Conservation (phyloP, 768 basidiomycete species). For the Dendrothele bispora region DNA sequence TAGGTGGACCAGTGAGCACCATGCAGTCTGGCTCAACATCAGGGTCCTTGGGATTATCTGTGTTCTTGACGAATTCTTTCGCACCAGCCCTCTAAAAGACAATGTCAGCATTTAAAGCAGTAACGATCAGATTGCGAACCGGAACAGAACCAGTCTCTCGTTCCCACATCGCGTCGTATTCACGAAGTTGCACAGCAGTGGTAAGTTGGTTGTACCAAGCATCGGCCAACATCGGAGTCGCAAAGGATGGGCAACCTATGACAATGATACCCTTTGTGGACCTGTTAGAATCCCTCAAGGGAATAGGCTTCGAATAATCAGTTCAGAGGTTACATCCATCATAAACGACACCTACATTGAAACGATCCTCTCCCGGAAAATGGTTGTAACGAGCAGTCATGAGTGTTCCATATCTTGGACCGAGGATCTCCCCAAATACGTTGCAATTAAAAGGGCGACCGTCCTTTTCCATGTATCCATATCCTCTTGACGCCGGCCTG, state of each 20-base stretch:
- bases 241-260: not conserved
- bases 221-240: not conserved
- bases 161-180: not conserved
- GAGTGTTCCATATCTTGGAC: not conserved
- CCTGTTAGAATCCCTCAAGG: not conserved
- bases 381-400: not conserved
- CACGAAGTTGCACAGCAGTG: not conserved
- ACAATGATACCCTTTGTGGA: not conserved
- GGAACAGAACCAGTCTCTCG: not conserved
- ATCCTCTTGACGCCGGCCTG: too few species aligned
- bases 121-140: too few species aligned
- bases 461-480: not conserved
- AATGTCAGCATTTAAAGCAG: not conserved
- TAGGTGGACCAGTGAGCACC: too few species aligned
- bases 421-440: not conserved
- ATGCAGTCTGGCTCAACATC: too few species aligned
- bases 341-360: not conserved
- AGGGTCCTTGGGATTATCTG: too few species aligned
- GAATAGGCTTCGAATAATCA: not conserved
- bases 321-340: not conserved
- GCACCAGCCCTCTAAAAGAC: not conserved
- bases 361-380: not conserved
- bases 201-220: not conserved
- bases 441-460: not conserved
- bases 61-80: not conserved